Base-by-base conservation (phyloP, 2,329 filamentous ascomycete species). In the Cladosporium oxysporum region DNA sequence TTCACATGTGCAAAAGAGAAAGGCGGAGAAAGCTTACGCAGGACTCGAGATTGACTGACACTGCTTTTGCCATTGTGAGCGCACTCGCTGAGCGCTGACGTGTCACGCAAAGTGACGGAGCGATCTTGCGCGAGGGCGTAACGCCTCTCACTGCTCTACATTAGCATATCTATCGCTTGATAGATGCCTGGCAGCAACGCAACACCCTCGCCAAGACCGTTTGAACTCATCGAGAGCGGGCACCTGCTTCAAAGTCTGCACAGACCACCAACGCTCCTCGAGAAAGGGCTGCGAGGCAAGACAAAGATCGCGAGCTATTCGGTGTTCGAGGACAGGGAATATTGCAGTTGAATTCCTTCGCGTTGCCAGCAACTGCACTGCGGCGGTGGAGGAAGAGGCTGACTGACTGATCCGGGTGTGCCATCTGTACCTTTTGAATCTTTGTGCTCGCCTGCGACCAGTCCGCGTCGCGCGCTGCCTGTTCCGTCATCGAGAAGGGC, bases 281-380 rank as follows among this genome's bases (percentile, higher is more conserved):
- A 47, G 8, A 29, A 44, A 35, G 37, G 47, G 60, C 60, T 37
- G 49, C 31, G 14, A 62, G 49, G 60, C 60, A 62, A 62, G 60
- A 53, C 49, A 55, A 16, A 18, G 60, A 29, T 16, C 33, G 59
- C 29, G 44, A 28, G 28, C 23, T 29, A 12, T 12, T 47, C n/a
- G 49, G 7, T 3, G 49, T 2, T 28, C 49, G 49, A 53, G 49
- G 23, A 53, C 23, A 18, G 49, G n/a, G 3, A 47, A 47, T 21
- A 47, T 47, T n/a, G 29, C 52, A 33, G 29, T 33, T 10, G 7
- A n/a, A 33, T 11, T 55, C 33, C 16, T 55, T 33, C 12, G 28
- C 41, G n/a, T 21, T 47, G n/a, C n/a, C 21, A n/a, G 52, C 52
- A 33, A 14, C 18, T 33, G 16, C 10, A 33, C 11, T 52, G 26